These are phyloP conservation scores for Aspergillus sclerotiicarbonarius DNA, from an alignment of 495 filamentous ascomycete species.

Conservation along the genomic window DNA sequence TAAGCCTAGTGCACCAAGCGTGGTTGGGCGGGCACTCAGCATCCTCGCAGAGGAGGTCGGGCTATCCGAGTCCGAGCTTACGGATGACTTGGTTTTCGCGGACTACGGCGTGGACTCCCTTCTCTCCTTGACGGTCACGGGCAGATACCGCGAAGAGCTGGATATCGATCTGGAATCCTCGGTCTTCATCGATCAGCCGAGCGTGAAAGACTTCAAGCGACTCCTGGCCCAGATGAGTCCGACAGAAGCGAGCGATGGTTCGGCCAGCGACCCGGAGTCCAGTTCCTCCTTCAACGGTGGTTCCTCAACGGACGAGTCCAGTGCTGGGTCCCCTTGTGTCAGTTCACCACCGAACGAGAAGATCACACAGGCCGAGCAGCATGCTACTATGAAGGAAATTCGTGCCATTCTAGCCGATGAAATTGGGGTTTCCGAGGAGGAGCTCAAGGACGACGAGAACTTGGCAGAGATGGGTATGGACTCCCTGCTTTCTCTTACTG, in stretches of 20 bases:
- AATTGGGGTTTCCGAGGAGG: constrained; percentile 63
- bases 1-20: constrained; percentile 25
- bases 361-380: constrained; percentile 39
- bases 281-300: constrained; percentile 29
- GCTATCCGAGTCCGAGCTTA: constrained; percentile 59
- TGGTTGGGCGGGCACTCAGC: constrained; percentile 47
- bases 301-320: constrained; percentile 33
- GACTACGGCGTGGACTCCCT: constrained; percentile 56
- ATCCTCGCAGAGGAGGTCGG: constrained; percentile 68
- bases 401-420: constrained; percentile 63
- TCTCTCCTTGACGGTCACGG: constrained; percentile 48
- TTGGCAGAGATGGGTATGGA: constrained; percentile 52
- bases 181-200: constrained; percentile 58
- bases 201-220: constrained; percentile 60
- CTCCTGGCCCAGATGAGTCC: constrained; percentile 47
- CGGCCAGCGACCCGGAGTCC: constrained; percentile 33
- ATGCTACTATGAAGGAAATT: constrained; percentile 45
- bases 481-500: constrained; percentile 51
- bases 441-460: constrained; percentile 49
- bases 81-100: constrained; percentile 47
- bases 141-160: constrained; percentile 49
- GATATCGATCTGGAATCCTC: constrained; percentile 50
- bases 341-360: constrained; percentile 36
- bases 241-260: constrained; percentile 32
- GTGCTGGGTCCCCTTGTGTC: constrained; percentile 34